Evolutionary conservation across 2,329 filamentous ascomycete species (phyloP), one percentile per base, ranked within the genome.

Genomic region (Thielaviopsis ethacetica): DNA sequence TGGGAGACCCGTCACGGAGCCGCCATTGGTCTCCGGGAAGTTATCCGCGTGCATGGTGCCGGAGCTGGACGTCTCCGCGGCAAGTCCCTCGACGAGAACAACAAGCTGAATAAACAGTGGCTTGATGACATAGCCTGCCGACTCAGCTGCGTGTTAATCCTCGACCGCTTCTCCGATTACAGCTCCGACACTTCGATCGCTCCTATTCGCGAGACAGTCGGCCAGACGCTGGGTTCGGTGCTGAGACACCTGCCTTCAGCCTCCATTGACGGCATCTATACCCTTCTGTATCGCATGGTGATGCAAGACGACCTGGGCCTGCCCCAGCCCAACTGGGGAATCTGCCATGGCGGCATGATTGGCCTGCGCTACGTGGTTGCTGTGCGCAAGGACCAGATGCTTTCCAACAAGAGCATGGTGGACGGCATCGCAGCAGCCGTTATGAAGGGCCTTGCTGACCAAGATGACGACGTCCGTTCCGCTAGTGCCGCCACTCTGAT

Each of bases 1-100:
- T 98, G 93, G 94, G 93, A 98, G 70, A 90, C 91, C 7, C 85
- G 93, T 17, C 93, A 98, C 69, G 93, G 93, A 66, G 93, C 94
- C 59, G 91, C 93, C 15, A 93, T 98, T 85, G 93, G 89, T 12
- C 75, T 98, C 44, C 82, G 93, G 66, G 93, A 98, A 70, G 83
- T 98, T 19, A 78, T 96, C 56, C 84, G 91, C 62, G 86, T 90
- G n/a, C 93, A 98, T 67, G 93, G 93, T 51, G 81, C 76, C 56
- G 93, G 91, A 59, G 91, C 93, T 60, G 94, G 93, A 44, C 84
- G 91, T 57, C 69, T 82, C 59, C 82, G 78, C 62, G 85, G 83
- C 61, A 91, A 85, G 68, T 78, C 79, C 10, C 80, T 82, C 63
- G 67, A 72, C 27, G 84, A 94, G 65, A 98, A 98, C 67, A 82